Percentiles rank a stretch among this genome's conserved stretches.
Evolutionary conservation across 441 rosid species (phyloP).

Genomic region (Arabidopsis lyrata): DNA sequence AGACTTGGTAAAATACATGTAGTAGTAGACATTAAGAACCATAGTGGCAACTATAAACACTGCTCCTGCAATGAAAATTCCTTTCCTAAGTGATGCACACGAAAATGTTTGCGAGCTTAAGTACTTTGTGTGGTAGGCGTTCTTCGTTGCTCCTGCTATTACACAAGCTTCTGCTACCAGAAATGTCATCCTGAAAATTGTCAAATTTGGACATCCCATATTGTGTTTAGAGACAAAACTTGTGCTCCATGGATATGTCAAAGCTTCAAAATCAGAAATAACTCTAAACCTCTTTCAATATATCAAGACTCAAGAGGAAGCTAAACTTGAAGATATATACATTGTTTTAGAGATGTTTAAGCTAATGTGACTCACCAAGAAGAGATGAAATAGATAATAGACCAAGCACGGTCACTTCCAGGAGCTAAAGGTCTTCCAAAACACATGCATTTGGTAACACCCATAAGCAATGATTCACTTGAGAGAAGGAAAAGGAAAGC

Average conservation of each 20-base stretch:
- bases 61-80: conserved; percentile 88
- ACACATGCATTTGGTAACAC: conserved; percentile 92
- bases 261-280: conserved; percentile 1
- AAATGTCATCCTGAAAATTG: conserved; percentile 68
- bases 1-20: conserved; percentile 83
- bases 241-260: neutral
- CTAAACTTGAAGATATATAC: neutral
- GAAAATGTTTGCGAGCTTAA: conserved; percentile 79
- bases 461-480: conserved; percentile 86
- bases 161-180: conserved; percentile 91
- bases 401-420: conserved; percentile 89
- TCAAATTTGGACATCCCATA: conserved; percentile 3
- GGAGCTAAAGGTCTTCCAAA: conserved; percentile 85
- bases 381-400: conserved; percentile 82
- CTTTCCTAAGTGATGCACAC: conserved; percentile 82
- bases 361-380: conserved; percentile 67
- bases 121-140: conserved; percentile 95
- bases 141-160: conserved; percentile 84
- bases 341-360: neutral
- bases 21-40: conserved; percentile 84
- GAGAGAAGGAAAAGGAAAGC: conserved; percentile 91
- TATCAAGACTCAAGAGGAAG: neutral
- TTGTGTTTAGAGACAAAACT: neutral
- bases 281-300: neutral
- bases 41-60: conserved; percentile 84